Percentiles rank a stretch among this genome's conserved stretches.
These are phyloP conservation scores for Phaffia rhodozyma DNA, from an alignment of 1,284 basidiomycete genomes.

Conservation along the genomic window DNA sequence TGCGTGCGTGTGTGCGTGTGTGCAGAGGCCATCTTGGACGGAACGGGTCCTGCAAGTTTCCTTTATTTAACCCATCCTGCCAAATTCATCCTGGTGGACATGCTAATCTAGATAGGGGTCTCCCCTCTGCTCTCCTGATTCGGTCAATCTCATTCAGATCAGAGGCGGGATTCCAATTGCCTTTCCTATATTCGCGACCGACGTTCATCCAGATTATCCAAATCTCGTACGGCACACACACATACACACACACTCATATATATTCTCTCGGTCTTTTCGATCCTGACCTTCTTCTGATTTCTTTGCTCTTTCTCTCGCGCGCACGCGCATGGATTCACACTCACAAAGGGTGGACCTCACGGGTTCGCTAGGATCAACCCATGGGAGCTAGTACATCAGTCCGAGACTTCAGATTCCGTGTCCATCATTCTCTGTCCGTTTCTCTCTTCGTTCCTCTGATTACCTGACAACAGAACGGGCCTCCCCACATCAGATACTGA, in stretches of 20 bases:
- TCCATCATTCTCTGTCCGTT: background rate
- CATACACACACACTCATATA: background rate
- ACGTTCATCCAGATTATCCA: constrained; percentile 12
- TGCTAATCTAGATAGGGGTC: no score
- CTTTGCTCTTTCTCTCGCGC: background rate
- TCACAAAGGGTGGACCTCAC: constrained; percentile 9
- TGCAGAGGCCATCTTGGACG: constrained; percentile 12
- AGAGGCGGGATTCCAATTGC: constrained; percentile 15
- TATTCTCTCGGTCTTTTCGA: background rate
- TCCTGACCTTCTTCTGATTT: background rate
- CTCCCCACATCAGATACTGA: no score
- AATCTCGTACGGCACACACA: background rate
- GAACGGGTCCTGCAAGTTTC: constrained; percentile 7
- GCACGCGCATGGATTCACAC: no score
- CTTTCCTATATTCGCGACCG: constrained; percentile 16
- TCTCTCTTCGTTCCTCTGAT: background rate
- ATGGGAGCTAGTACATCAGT: background rate
- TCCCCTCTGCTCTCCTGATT: no score
- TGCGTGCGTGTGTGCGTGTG: no score
- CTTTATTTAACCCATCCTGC: background rate
- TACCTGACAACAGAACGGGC: no score
- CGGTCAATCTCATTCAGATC: no score
- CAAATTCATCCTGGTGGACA: background rate
- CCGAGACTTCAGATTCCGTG: background rate
- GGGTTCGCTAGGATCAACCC: constrained; percentile 9